Conservation (phyloP, 768 basidiomycete species). For the Agrocybe pediades region DNA sequence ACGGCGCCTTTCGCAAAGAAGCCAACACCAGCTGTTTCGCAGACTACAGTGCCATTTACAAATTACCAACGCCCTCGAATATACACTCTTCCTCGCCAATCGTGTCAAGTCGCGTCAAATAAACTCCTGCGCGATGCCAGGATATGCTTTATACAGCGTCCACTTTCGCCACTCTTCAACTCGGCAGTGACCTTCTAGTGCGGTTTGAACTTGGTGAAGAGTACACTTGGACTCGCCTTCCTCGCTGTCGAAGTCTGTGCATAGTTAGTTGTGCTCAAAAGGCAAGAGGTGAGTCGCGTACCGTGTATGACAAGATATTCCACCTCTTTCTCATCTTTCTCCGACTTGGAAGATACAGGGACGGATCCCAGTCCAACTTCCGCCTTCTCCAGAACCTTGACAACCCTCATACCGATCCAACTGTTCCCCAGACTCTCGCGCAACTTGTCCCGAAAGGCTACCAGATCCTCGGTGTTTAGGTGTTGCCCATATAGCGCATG, state of each 20-base stretch:
- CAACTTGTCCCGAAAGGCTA: conserved; percentile 12
- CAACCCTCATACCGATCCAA: conserved; percentile 41
- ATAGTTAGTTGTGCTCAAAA: neutral
- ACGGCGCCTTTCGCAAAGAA: no score
- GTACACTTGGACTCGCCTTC: neutral
- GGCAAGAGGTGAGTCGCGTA: conserved; percentile 13
- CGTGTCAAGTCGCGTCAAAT: no score
- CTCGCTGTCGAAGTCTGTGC: conserved; percentile 14
- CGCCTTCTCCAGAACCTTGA: conserved; percentile 42
- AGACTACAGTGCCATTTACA: no score
- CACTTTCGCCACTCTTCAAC: conserved; percentile 32
- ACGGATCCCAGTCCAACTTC: conserved; percentile 31
- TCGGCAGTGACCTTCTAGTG: conserved; percentile 2
- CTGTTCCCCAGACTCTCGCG: conserved; percentile 18
- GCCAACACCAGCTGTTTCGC: no score
- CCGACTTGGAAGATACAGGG: conserved; percentile 16
- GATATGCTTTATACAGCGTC: conserved; percentile 50
- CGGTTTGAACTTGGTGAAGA: neutral
- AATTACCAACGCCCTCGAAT: no score
- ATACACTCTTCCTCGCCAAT: no score
- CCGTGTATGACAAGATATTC: conserved; percentile 46
- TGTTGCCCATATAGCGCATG: conserved; percentile 10
- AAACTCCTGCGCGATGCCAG: conserved; percentile 45
- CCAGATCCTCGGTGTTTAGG: conserved; percentile 25
- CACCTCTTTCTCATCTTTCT: conserved; percentile 31